These are phyloP conservation scores for Gloeostereum incarnatum DNA, from an alignment of 768 basidiomycete species.

Conservation along the genomic window DNA sequence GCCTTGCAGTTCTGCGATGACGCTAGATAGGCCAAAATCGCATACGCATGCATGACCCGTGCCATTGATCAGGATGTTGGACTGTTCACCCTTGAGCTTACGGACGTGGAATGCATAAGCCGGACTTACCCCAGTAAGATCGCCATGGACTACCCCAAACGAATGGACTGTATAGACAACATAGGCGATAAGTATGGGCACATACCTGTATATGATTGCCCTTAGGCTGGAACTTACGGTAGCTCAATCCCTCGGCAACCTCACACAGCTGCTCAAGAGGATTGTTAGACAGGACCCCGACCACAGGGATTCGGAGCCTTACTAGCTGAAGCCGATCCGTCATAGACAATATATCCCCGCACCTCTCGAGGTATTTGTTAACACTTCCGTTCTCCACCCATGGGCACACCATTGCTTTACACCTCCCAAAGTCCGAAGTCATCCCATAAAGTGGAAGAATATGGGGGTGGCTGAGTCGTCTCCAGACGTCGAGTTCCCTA, in stretches of 20 bases:
- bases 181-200: background rate
- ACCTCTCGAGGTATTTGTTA: conserved; percentile 25
- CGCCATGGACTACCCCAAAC: conserved; percentile 29
- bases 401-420: conserved; percentile 28
- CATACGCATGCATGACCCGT: conserved; percentile 30
- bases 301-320: too few relatives aligned
- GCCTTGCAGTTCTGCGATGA: conserved; percentile 23
- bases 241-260: conserved; percentile 26
- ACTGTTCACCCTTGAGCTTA: conserved; percentile 13
- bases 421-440: conserved; percentile 26
- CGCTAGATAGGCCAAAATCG: conserved; percentile 37
- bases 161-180: conserved; percentile 31
- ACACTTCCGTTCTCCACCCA: conserved; percentile 31
- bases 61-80: conserved; percentile 35
- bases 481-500: conserved; percentile 28
- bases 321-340: conserved; percentile 25
- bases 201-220: background rate
- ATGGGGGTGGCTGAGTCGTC: conserved; percentile 26
- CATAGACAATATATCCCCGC: conserved; percentile 23
- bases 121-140: conserved; percentile 28
- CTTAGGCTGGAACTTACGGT: conserved; percentile 19
- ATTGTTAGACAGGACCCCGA: background rate
- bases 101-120: background rate
- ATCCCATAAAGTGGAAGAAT: conserved; percentile 26
- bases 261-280: conserved; percentile 21